Percentiles rank a stretch among this genome's conserved stretches.
Conservation (phyloP, 345 rosid species). For the thale cress (Arabidopsis thaliana) region DNA sequence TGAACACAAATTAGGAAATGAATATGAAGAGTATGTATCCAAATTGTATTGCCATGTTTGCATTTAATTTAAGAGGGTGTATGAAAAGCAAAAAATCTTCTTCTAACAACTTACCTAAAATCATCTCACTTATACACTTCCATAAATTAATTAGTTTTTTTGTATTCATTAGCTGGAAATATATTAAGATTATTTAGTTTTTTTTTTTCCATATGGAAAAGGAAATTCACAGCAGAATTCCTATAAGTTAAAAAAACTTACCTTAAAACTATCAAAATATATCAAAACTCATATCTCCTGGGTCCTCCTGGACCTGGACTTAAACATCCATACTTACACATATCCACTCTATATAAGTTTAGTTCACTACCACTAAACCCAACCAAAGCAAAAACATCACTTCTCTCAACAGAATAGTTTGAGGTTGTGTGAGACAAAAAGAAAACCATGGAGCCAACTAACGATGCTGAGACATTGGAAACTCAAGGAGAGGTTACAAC, state of each 20-base stretch:
- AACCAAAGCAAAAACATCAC: background rate
- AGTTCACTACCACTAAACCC: background rate
- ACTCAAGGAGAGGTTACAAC: background rate
- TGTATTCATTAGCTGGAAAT: background rate
- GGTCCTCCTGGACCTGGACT: background rate
- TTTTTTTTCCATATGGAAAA: background rate
- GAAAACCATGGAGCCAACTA: constrained; percentile 11
- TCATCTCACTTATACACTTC: background rate
- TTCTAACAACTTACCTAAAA: background rate
- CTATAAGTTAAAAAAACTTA: background rate
- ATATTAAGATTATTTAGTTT: background rate
- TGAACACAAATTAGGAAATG: background rate
- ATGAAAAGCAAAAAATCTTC: background rate
- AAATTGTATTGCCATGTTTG: background rate
- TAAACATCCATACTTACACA: background rate
- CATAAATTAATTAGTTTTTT: background rate
- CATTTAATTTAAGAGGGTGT: background rate
- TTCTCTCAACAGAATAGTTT: background rate
- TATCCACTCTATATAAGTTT: constrained; percentile 19
- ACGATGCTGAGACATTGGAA: background rate
- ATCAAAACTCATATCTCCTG: background rate
- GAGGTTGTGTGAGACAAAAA: background rate
- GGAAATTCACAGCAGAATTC: background rate
- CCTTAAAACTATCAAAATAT: background rate
- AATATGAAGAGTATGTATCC: background rate